A percentile compares a stretch with the other conserved stretches of the same genome.
phyloP scores from a whole-genome alignment of 2,329 filamentous ascomycete species.

The Ceratocystis cacaofunesta region DNA sequence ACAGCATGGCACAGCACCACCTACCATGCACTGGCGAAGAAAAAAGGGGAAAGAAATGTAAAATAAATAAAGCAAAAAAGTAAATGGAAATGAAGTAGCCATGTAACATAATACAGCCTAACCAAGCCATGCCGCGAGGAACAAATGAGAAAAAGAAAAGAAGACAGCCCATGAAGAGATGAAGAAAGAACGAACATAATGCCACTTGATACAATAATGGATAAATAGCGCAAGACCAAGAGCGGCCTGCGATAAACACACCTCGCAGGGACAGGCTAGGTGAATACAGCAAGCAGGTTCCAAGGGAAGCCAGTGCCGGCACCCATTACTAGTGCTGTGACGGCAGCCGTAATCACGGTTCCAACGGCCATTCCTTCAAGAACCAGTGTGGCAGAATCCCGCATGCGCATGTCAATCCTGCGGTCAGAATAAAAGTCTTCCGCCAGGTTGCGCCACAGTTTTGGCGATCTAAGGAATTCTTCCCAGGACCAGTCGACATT shows the following conservation, averaged over 20 bases:
- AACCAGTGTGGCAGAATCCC: conserved; percentile 54
- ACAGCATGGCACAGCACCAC: too few species aligned
- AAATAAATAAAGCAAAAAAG: neutral
- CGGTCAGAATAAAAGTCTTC: conserved; percentile 31
- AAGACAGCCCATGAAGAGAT: neutral
- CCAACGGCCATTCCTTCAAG: conserved; percentile 37
- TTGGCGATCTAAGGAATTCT: conserved; percentile 12
- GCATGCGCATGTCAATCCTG: conserved; percentile 47
- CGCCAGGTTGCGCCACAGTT: conserved; percentile 11
- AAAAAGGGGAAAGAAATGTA: neutral
- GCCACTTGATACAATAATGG: too few species aligned
- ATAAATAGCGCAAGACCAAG: neutral
- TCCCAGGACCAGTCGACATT: conserved; percentile 9
- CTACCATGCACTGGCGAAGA: neutral
- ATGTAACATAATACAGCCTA: neutral
- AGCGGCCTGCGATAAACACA: neutral
- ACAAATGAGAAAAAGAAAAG: neutral
- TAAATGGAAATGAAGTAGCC: neutral
- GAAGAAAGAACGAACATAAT: neutral
- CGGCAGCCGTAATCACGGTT: conserved; percentile 27
- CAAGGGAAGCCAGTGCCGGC: neutral
- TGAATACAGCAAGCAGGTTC: neutral
- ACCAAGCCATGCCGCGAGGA: neutral
- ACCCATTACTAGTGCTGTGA: conserved; percentile 10
- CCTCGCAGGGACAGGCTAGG: neutral